Evolutionary conservation across 805 yeast species (phyloP), one percentile per base, ranked within the genome.

Genomic region (Priceomyces melissophilus): DNA sequence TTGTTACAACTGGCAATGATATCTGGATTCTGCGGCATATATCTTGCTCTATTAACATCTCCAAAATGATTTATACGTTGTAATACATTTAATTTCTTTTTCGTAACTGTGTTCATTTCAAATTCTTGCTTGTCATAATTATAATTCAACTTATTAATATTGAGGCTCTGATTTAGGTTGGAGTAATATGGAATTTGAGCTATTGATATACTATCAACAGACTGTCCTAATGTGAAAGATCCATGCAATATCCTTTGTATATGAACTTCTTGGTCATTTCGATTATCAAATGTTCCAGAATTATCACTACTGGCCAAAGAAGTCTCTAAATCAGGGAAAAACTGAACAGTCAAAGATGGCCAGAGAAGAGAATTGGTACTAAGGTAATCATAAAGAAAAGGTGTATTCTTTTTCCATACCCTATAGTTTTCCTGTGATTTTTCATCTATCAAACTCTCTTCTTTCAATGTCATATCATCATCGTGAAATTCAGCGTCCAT

Each of bases 21-120:
- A 53, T 89, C 93, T 1, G 93, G 93, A 53, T 90, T 90, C 49
- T 84, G 91, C 0, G 96, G 95, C 81, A 86, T 78, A 52, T 76
- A 78, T 29, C 83, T 70, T 0, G 85, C 81, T 45, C 78, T 75
- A 55, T 87, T 87, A 41, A 89, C 82, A 47, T 84, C 93, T 2
- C 87, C 89, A 1, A 65, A 58, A 49, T 81, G 88, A 27, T 76
- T 70, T n/a, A 86, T 80, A 34, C 75, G 73, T 60, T 86, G 95
- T 3, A 71, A 46, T 4, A 53, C 57, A 30, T 57, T 54, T n/a
- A 61, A 41, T 43, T 61, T 62, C 35, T 54, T 54, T 41, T 55
- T 57, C 1, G 61, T 37, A 1, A 57, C 53, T 10, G 60, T 52
- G 5, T 54, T 50, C 31, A 67, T 40, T 47, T 68, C 73, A 37